Conservation (phyloP, 2,329 filamentous ascomycete genomes). For the Cladophialophora yegresii region DNA sequence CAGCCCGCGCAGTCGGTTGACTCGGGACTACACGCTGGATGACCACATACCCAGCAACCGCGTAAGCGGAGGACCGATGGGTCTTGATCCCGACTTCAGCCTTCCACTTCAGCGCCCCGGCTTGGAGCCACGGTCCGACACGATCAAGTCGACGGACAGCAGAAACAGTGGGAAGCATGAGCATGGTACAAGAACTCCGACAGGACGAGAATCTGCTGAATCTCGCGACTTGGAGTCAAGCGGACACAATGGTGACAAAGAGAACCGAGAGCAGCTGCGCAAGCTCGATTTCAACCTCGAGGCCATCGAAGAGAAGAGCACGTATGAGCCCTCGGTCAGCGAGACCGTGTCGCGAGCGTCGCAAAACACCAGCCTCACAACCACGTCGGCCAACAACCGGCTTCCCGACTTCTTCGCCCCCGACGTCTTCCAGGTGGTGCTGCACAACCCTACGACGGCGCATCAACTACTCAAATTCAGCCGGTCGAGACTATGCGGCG, state of each 20-base stretch:
- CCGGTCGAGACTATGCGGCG: conserved; percentile 49
- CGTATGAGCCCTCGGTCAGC: conserved; percentile 22
- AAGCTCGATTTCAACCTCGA: conserved; percentile 29
- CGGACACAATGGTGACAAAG: neutral
- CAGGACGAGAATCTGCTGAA: neutral
- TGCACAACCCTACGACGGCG: conserved; percentile 53
- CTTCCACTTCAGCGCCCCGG: neutral
- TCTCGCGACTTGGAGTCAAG: neutral
- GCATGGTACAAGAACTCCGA: neutral
- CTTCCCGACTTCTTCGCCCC: conserved; percentile 52
- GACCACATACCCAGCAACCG: neutral
- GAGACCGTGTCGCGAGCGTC: conserved; percentile 20
- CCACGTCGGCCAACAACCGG: conserved; percentile 14
- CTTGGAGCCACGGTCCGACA: neutral
- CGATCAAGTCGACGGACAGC: neutral
- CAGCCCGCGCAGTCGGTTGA: conserved; percentile 13
- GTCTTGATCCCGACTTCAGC: conserved; percentile 1
- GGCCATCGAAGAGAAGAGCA: conserved; percentile 19
- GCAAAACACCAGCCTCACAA: conserved; percentile 18
- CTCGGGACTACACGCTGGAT: conserved; percentile 17
- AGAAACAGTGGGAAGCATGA: neutral
- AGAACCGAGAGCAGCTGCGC: conserved; percentile 21
- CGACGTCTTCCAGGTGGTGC: conserved; percentile 55
- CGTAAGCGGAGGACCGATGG: neutral
- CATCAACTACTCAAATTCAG: conserved; percentile 55